Conservation (phyloP, 768 basidiomycete species). For the Strobilomyces echinocephalus region DNA sequence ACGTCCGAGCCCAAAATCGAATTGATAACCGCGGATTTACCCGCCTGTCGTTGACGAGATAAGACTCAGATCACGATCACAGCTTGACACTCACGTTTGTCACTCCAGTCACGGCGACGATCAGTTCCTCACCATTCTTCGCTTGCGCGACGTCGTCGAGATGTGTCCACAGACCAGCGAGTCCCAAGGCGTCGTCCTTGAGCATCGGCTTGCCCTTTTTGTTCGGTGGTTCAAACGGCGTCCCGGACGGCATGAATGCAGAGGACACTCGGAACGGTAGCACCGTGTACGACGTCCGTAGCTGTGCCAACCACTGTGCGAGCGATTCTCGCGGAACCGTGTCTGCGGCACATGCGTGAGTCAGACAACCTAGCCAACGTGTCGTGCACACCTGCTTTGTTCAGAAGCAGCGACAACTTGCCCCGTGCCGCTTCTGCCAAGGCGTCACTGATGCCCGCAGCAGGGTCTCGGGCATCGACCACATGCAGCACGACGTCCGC, state of each 20-base stretch:
- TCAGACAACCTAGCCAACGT: background rate
- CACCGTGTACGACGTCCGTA: constrained; percentile 59
- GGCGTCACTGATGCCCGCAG: constrained; percentile 67
- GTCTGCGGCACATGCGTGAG: constrained; percentile 42
- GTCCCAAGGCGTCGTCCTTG: constrained; percentile 58
- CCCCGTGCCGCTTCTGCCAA: constrained; percentile 38
- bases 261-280: constrained; percentile 71
- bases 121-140: constrained; percentile 46
- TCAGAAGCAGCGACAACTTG: constrained; percentile 66
- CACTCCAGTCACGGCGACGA: constrained; percentile 78
- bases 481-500: constrained; percentile 80
- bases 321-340: constrained; percentile 74
- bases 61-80: background rate
- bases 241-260: constrained; percentile 50
- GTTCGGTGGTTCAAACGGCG: constrained; percentile 27
- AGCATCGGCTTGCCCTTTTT: constrained; percentile 43
- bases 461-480: constrained; percentile 81
- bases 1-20: constrained; percentile 53
- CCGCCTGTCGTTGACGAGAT: constrained; percentile 44
- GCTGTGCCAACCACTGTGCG: constrained; percentile 57
- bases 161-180: constrained; percentile 44
- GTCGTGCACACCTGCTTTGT: constrained; percentile 72
- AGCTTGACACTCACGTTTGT: constrained; percentile 57
- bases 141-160: constrained; percentile 46
- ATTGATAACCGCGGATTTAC: constrained; percentile 85